Evolutionary conservation across 2,329 filamentous ascomycete genomes (phyloP).

Genomic region (Colletotrichum acutatum): DNA sequence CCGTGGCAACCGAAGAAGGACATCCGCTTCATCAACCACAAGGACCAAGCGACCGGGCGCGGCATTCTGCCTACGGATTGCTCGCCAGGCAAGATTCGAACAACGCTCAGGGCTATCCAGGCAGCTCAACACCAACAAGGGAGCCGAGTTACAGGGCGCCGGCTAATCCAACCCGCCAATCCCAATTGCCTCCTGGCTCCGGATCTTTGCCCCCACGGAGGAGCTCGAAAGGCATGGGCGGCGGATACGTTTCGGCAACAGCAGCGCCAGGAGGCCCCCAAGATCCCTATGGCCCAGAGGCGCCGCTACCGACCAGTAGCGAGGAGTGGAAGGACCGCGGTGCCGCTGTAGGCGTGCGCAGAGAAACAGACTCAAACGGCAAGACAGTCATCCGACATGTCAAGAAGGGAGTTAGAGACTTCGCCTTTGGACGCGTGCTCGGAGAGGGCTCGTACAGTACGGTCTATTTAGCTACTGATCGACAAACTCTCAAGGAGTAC

Average conservation of each 20-base stretch:
- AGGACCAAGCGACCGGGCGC: slow-evolving; percentile 67
- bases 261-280: slow-evolving; percentile 53
- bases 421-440: slow-evolving; percentile 89
- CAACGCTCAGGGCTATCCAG: slow-evolving; percentile 67
- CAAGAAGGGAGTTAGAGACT: slow-evolving; percentile 98
- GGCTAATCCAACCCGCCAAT: slow-evolving; percentile 71
- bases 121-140: slow-evolving; percentile 68
- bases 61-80: slow-evolving; percentile 65
- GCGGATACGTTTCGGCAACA: slow-evolving; percentile 61
- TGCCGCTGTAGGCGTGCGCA: slow-evolving; percentile 84
- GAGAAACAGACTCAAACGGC: slow-evolving; percentile 87
- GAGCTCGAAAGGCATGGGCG: slow-evolving; percentile 77
- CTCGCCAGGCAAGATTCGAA: slow-evolving; percentile 72
- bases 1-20: slow-evolving; percentile 31
- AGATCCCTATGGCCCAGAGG: slow-evolving; percentile 51
- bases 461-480: slow-evolving; percentile 90
- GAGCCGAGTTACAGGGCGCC: slow-evolving; percentile 77
- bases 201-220: slow-evolving; percentile 78
- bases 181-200: slow-evolving; percentile 60
- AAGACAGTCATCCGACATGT: slow-evolving; percentile 84
- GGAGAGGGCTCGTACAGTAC: slow-evolving; percentile 99
- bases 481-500: slow-evolving; percentile 94
- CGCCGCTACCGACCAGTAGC: slow-evolving; percentile 66
- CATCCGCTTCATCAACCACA: slow-evolving; percentile 57
- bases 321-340: slow-evolving; percentile 98